Evolutionary conservation across 2,329 filamentous ascomycete genomes (phyloP), one percentile per base, ranked within the genome.

Genomic region (Sporothrix euskadiensis): DNA sequence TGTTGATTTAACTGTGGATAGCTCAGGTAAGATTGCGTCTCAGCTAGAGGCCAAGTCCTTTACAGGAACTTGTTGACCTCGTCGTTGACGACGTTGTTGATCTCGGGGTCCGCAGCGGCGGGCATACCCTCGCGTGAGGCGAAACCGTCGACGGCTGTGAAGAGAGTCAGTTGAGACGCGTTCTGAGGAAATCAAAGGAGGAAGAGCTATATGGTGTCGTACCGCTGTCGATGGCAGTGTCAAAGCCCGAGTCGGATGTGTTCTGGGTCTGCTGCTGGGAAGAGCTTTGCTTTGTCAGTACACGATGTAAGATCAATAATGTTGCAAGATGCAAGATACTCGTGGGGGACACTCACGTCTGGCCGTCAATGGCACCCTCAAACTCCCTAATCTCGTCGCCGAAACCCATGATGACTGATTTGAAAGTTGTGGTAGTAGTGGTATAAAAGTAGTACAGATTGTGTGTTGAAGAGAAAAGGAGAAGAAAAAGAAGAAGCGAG

Each of bases 41-140:
- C 26, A 26, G 26, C 26, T 26, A 26, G 26, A 12, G 10, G 65
- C 22, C 7, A 12, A n/a, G 4, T 19, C 5, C 14, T 70, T 70
- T 71, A 76, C 32, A 76, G 8, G 35, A 77, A 69, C 75, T 81
- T 81, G 74, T 82, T 81, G 71, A 80, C 61, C 74, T 79, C 80
- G 12, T 80, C 76, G 74, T 81, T 81, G 74, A 80, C 79, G 12
- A 79, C 35, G 74, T 81, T 81, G 78, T 81, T 81, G 73, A 82
- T 76, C 75, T 79, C 79, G 2, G 80, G 79, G 72, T 81, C 79
- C 0, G 78, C 10, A 12, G 76, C 78, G 30, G 80, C 78, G 2
- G 80, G 77, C 3, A 81, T 4, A 19, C 79, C 81, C 73, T 81
- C 81, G 76, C 80, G 80, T 71, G 75, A 74, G 14, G 80, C 80